A percentile compares a stretch with the other conserved stretches of the same genome.
Conservation (phyloP, 257 asterid species). For the Cruciata laevipes region DNA sequence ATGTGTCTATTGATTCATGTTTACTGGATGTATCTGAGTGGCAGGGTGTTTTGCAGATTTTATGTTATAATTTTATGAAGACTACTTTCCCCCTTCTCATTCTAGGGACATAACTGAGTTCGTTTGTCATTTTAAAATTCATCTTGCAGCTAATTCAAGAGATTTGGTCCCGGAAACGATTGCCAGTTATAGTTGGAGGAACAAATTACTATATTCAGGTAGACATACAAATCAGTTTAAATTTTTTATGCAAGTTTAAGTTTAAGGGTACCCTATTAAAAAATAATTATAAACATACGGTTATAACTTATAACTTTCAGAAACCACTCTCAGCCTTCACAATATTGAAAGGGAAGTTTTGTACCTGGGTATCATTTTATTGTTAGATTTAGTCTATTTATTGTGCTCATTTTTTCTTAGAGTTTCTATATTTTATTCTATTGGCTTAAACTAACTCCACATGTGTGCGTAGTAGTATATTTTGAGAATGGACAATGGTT, state of each 20-base stretch:
- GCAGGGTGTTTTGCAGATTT: background rate
- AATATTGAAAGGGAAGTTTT: background rate
- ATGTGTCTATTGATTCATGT: background rate
- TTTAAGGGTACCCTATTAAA: background rate
- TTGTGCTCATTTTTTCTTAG: too few relatives aligned
- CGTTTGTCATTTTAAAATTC: background rate
- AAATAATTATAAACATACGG: background rate
- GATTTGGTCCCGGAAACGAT: constrained; percentile 59
- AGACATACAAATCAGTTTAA: constrained; percentile 10
- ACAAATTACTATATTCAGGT: constrained; percentile 98
- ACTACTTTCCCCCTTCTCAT: background rate
- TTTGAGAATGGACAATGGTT: too few relatives aligned
- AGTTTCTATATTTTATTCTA: too few relatives aligned
- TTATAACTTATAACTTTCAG: background rate
- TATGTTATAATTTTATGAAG: background rate
- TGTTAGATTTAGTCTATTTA: too few relatives aligned
- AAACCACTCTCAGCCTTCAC: background rate
- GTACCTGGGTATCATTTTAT: background rate
- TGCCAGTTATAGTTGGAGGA: constrained; percentile 98
- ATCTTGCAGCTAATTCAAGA: constrained; percentile 59
- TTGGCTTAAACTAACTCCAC: too few relatives aligned
- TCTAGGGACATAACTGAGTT: background rate
- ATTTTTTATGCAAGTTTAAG: background rate
- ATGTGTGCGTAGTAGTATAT: too few relatives aligned
- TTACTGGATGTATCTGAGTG: background rate